phyloP scores from a whole-genome alignment of 352 stramenopile species.

The Blastocystis sp. region DNA sequence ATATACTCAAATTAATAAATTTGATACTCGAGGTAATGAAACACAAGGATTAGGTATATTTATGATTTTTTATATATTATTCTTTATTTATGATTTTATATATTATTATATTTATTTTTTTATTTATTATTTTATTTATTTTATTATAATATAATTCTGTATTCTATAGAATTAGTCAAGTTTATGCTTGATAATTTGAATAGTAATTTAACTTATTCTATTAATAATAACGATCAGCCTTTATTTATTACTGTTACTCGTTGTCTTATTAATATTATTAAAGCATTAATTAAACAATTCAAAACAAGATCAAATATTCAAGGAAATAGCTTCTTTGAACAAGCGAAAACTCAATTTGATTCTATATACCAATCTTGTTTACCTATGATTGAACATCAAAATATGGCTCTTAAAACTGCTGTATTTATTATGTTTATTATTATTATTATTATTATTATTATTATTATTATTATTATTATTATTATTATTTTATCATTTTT shows the following conservation, averaged over 20 bases:
- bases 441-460: no score
- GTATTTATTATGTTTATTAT: neutral
- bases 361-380: neutral
- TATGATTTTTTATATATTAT: no score
- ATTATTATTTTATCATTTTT: no score
- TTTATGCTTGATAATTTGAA: neutral
- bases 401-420: conserved; percentile 17
- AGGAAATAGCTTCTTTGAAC: neutral
- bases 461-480: no score
- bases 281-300: conserved; percentile 18
- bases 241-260: conserved; percentile 9
- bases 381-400: neutral
- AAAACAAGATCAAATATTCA: neutral
- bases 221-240: neutral
- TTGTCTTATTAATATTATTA: neutral
- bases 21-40: no score
- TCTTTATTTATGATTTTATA: no score
- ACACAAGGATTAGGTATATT: no score
- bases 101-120: no score
- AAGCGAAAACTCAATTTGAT: neutral
- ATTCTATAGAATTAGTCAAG: conserved; percentile 1
- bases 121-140: no score
- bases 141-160: no score
- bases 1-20: no score
- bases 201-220: neutral